Evolutionary conservation across 441 rosid species (phyloP), one percentile per base, ranked within the genome.

Genomic region (Erodium texanum): DNA sequence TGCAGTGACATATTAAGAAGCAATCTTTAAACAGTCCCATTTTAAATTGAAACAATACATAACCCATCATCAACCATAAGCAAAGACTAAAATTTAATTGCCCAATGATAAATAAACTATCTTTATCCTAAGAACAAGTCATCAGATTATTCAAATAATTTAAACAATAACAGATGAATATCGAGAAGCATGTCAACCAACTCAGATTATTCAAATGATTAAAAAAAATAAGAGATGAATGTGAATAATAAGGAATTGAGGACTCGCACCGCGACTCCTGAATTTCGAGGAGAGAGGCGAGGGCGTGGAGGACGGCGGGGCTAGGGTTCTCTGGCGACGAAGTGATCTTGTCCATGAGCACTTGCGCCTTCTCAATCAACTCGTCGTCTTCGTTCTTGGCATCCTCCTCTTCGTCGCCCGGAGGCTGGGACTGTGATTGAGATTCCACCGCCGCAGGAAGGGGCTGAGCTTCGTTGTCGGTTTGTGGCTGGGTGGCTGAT

Each of bases 291-390:
- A 94, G 84, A 48, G 89, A 84, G 7, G 96, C 75, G 29, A 94
- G 94, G 10, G 94, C 90, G 67, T 89, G 98, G 23, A 94, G 93
- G 11, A 83, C 71, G 9, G 75, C 65, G 70, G 97, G 86, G 70
- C 77, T 92, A 80, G 99, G 99, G 81, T 79, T 92, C 70, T 92
- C 91, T 7, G 89, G 84, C 45, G 77, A 76, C 48, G 89, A 74
- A 69, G 93, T 95, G 79, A 90, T 83, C 12, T 73, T 89, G 12
- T 95, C 99, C 86, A 95, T 95, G 41, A 85, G 83, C 65, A 69
- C 79, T 79, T 90, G 94, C 22, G 98, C 96, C 81, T 87, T 86
- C 7, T 69, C 90, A 71, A 84, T 71, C 75, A 92, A 68, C 78
- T 82, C 88, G 5, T 87, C 96, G 34, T 88, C 98, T 3, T 79